Evolutionary conservation across 257 asterid species (phyloP), one percentile per base, ranked within the genome.

Genomic region (Sherardia arvensis): DNA sequence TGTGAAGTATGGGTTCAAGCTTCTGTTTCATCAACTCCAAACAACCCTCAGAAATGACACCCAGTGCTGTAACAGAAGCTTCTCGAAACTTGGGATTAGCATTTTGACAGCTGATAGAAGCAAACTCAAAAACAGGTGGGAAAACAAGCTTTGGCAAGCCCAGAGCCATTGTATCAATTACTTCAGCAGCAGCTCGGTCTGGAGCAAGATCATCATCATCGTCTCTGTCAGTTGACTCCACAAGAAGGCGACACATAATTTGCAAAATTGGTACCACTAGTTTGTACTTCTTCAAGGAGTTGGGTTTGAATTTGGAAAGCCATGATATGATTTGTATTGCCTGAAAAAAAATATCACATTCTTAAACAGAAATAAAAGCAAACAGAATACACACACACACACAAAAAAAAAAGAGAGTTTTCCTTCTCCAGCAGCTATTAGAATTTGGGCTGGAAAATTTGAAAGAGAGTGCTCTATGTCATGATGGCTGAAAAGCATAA

Each of bases 161-260:
- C 70, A 93, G 49, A 48, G 99, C 99, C 95, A 93, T 87, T 59
- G 97, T 90, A 68, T 93, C 99, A 73, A 93, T 93, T 67, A 93
- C 99, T 81, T 87, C 98, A 26, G 98, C 98, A 67, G 96, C 99
- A 73, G 95, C 95, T 62, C 96, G 86, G 67, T 93, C 97, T 61
- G 99, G 90, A 69, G 97, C 91, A 77, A 92, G 88, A 78, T 93
- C 97, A 73, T 86, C 96, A 68, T 89, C 96, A 69, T 81, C 99
- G 70, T 82, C 87, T 62, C 74, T 58, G 64, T 84, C 62, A 49
- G 84, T 78, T 22, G 99, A 87, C 76, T 93, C 99, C 29, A 95
- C 92, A 63, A 93, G 95, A 77, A 90, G 73, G 22, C 97, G 87
- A 79, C 97, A 93, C 96, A 87, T 90, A 66, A 87, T 78, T 85